Percentiles rank a stretch among this genome's conserved stretches.
Evolutionary conservation across 371 early-diverging fungal genomes (phyloP).

Genomic region (Enterocytospora artemiae): DNA sequence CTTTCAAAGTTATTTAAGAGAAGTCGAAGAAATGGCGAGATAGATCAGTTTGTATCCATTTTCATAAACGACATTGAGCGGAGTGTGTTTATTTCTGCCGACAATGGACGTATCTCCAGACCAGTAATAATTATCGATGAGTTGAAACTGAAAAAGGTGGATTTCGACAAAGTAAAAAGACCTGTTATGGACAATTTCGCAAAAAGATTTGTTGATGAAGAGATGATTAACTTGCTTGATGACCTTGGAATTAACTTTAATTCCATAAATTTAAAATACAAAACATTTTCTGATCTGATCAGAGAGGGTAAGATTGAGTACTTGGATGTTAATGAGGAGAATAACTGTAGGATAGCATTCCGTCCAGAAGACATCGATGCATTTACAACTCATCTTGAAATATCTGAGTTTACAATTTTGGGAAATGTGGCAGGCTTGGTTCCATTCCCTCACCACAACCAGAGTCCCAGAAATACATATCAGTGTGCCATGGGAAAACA

Average conservation of each 20-base stretch:
- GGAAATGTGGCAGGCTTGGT: constrained; percentile 94
- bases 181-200: neutral
- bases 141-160: neutral
- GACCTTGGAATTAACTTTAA: constrained; percentile 5
- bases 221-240: constrained; percentile 55
- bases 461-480: constrained; percentile 94
- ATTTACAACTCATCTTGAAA: constrained; percentile 84
- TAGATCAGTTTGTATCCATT: constrained; percentile 81
- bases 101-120: constrained; percentile 90
- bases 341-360: constrained; percentile 80
- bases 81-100: constrained; percentile 81
- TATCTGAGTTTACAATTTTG: constrained; percentile 85
- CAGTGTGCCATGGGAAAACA: constrained; percentile 99
- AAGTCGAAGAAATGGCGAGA: constrained; percentile 69
- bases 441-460: constrained; percentile 99
- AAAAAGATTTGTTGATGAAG: constrained; percentile 51
- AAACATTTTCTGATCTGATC: constrained; percentile 76
- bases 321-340: constrained; percentile 94
- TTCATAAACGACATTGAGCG: constrained; percentile 71
- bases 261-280: constrained; percentile 41
- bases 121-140: constrained; percentile 84
- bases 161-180: neutral
- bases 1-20: constrained; percentile 72
- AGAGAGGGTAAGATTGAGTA: constrained; percentile 86
- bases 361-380: constrained; percentile 68